phyloP scores from a whole-genome alignment of 2,329 filamentous ascomycete species.

The Pestalotiopsis sp. region DNA sequence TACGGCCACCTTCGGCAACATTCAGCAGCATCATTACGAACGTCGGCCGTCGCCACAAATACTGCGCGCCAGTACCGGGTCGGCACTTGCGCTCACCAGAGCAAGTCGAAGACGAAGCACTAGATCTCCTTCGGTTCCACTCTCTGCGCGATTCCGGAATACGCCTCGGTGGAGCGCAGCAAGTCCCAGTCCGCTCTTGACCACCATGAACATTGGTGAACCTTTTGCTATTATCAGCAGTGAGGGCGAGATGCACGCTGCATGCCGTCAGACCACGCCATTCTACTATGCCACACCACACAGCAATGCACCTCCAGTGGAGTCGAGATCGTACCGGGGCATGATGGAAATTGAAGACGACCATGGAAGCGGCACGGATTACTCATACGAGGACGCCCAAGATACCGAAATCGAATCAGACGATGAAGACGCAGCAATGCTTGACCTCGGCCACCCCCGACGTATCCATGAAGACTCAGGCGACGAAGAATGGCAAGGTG shows the following conservation, averaged over 20 bases:
- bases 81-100: constrained; percentile 30
- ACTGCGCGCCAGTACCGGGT: constrained; percentile 31
- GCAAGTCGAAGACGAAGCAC: constrained; percentile 54
- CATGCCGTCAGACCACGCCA: constrained; percentile 47
- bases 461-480: constrained; percentile 24
- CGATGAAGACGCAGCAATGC: constrained; percentile 29
- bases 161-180: constrained; percentile 58
- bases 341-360: constrained; percentile 27
- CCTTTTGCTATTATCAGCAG: constrained; percentile 31
- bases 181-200: constrained; percentile 43
- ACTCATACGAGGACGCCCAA: constrained; percentile 39
- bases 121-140: constrained; percentile 57
- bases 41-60: constrained; percentile 42
- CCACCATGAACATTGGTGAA: constrained; percentile 30
- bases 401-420: constrained; percentile 27
- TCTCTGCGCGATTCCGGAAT: constrained; percentile 33
- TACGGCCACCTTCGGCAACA: constrained; percentile 38
- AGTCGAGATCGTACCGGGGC: constrained; percentile 35
- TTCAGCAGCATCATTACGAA: constrained; percentile 33
- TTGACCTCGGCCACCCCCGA: constrained; percentile 28
- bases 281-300: constrained; percentile 79
- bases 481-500: constrained; percentile 29
- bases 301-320: constrained; percentile 60
- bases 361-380: constrained; percentile 31
- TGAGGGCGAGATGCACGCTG: constrained; percentile 19